A percentile compares a stretch with the other conserved stretches of the same genome.
Conservation (phyloP, 2,329 filamentous ascomycete species). For the Sarocladiaceae sp. region DNA sequence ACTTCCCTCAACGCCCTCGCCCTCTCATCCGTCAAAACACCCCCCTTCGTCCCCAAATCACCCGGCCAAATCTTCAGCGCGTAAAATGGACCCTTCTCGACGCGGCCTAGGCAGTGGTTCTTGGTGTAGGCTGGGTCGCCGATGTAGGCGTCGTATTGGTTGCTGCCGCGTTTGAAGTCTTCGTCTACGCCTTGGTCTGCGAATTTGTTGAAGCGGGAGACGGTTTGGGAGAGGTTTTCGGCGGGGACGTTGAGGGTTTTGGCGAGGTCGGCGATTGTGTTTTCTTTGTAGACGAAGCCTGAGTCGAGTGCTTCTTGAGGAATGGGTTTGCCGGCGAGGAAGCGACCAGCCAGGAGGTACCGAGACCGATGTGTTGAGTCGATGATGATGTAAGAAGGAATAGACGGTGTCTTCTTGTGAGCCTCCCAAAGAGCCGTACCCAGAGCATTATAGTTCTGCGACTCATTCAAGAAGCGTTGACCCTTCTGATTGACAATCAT, state of each 20-base stretch:
- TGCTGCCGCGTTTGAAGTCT: conserved; percentile 28
- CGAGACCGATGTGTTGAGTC: conserved; percentile 25
- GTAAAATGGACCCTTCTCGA: conserved; percentile 14
- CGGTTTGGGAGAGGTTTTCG: conserved; percentile 17
- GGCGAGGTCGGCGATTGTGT: conserved; percentile 22
- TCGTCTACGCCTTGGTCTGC: conserved; percentile 23
- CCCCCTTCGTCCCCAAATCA: conserved; percentile 33
- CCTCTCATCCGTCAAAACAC: conserved; percentile 28
- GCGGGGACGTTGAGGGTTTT: conserved; percentile 18
- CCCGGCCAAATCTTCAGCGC: conserved; percentile 30
- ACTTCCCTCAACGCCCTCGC: conserved; percentile 20
- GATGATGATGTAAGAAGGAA: conserved; percentile 27
- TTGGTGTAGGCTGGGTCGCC: conserved; percentile 24
- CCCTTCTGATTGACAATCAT: conserved; percentile 30
- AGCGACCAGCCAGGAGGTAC: conserved; percentile 21
- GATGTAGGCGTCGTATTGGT: conserved; percentile 25
- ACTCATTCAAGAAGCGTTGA: conserved; percentile 29
- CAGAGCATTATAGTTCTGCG: conserved; percentile 24
- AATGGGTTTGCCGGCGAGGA: conserved; percentile 13
- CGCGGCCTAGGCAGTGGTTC: conserved; percentile 25
- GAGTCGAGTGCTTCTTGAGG: conserved; percentile 16
- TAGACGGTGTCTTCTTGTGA: conserved; percentile 16
- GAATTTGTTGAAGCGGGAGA: conserved; percentile 25
- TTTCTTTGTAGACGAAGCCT: conserved; percentile 20
- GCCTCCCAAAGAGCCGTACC: conserved; percentile 20